A percentile compares a stretch with the other conserved stretches of the same genome.
These are phyloP conservation scores for Fusarium algeriense DNA, from an alignment of 2,329 filamentous ascomycete genomes.

Conservation along the genomic window DNA sequence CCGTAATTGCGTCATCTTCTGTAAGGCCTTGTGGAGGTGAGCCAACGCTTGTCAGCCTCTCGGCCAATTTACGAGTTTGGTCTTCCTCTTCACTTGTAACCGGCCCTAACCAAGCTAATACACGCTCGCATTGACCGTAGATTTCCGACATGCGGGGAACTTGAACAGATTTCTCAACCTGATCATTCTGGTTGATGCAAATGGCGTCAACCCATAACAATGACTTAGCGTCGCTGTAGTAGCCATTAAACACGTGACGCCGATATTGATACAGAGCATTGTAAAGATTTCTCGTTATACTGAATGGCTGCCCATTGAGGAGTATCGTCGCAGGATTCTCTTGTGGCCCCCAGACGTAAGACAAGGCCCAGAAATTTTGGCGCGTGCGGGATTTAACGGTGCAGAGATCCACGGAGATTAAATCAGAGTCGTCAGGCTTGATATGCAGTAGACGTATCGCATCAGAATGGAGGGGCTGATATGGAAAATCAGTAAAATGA, in stretches of 20 bases:
- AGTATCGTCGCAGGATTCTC: neutral
- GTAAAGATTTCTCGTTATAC: conserved; percentile 8
- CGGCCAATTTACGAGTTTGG: neutral
- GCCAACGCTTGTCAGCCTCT: neutral
- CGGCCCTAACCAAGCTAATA: conserved; percentile 18
- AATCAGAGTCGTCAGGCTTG: rapidly evolving
- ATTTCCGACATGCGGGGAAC: conserved; percentile 32
- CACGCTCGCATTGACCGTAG: conserved; percentile 24
- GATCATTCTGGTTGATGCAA: conserved; percentile 26
- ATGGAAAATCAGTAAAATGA: neutral
- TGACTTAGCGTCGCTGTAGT: rapidly evolving
- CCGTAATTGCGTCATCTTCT: neutral
- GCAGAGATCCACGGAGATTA: neutral
- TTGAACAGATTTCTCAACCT: conserved; percentile 12
- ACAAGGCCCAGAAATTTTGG: conserved; percentile 19
- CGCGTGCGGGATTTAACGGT: neutral
- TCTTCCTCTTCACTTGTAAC: neutral
- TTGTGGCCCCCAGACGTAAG: conserved; percentile 23
- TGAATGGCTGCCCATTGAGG: neutral
- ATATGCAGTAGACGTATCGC: neutral
- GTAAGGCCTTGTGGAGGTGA: rapidly evolving
- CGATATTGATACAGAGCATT: conserved; percentile 18
- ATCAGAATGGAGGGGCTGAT: rapidly evolving
- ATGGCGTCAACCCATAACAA: conserved; percentile 23
- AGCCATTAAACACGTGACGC: rapidly evolving